Conservation (phyloP, 345 rosid species). For the Cochlearia excelsa region DNA sequence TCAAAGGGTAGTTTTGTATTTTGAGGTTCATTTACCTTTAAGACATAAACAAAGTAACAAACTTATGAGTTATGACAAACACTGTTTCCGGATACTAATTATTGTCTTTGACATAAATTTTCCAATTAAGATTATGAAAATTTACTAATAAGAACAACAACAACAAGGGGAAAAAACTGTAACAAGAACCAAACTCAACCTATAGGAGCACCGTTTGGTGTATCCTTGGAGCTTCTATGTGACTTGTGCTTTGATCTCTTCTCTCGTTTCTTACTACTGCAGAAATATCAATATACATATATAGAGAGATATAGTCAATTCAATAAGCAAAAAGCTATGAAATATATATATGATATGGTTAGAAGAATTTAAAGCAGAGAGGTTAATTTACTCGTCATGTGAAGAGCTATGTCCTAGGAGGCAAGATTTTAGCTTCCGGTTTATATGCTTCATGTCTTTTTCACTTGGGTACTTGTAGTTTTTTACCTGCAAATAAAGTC, state of each 20-base stretch:
- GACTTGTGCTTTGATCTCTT: conserved; percentile 88
- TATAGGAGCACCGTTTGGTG: conserved; percentile 24
- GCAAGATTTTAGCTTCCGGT: conserved; percentile 86
- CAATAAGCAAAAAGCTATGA: neutral
- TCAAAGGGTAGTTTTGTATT: too few relatives aligned
- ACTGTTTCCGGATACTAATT: too few relatives aligned
- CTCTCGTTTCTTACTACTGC: conserved; percentile 74
- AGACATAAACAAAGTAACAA: too few relatives aligned
- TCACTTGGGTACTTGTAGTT: conserved; percentile 76
- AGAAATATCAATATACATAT: neutral
- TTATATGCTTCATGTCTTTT: conserved; percentile 95
- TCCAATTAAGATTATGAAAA: too few relatives aligned
- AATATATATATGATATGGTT: neutral
- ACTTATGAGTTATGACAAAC: too few relatives aligned
- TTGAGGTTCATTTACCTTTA: too few relatives aligned
- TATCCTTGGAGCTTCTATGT: conserved; percentile 53
- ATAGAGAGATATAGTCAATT: neutral
- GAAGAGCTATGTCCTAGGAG: conserved; percentile 82
- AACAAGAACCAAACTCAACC: conserved; percentile 13
- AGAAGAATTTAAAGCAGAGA: conserved; percentile 6
- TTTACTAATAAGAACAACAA: too few relatives aligned
- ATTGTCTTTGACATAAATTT: too few relatives aligned
- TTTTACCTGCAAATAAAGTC: conserved; percentile 42
- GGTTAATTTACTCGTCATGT: conserved; percentile 63
- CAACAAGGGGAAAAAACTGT: too few relatives aligned